These are phyloP conservation scores for Acaromyces ingoldii DNA, from an alignment of 1,284 basidiomycete genomes.

Conservation along the genomic window DNA sequence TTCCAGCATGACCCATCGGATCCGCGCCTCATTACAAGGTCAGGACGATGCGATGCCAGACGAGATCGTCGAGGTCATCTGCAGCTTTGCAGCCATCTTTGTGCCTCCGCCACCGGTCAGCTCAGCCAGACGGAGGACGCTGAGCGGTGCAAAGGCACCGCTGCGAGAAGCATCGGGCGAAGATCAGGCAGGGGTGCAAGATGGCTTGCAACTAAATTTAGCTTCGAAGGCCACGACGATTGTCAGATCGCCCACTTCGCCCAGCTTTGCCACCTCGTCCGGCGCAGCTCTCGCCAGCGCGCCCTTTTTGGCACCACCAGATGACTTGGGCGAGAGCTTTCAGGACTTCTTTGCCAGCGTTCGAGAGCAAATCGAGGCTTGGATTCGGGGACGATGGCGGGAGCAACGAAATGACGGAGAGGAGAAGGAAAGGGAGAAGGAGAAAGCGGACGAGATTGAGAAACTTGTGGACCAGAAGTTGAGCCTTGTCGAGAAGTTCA, in stretches of 20 bases:
- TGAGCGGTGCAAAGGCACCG: neutral
- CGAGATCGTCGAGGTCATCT: slow-evolving; percentile 14
- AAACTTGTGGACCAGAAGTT: slow-evolving; percentile 56
- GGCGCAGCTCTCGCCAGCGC: slow-evolving; percentile 53
- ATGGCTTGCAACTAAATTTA: too few species aligned
- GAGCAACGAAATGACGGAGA: slow-evolving; percentile 17
- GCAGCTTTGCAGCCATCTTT: slow-evolving; percentile 17
- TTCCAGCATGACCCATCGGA: too few species aligned
- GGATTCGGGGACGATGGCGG: neutral
- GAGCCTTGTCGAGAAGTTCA: slow-evolving; percentile 65
- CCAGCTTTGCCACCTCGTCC: neutral
- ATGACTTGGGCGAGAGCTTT: slow-evolving; percentile 58
- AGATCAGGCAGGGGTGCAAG: too few species aligned
- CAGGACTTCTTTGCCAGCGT: slow-evolving; percentile 70
- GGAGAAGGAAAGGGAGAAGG: slow-evolving; percentile 34
- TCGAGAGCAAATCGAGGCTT: slow-evolving; percentile 43
- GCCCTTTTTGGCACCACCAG: slow-evolving; percentile 18
- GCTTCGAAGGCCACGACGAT: too few species aligned
- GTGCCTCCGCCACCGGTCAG: slow-evolving; percentile 11
- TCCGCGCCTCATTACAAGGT: too few species aligned
- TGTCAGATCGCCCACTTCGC: too few species aligned
- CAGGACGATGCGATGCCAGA: neutral
- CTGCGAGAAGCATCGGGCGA: too few species aligned
- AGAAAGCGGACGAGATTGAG: slow-evolving; percentile 56
- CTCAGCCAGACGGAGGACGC: neutral